Conservation (phyloP, 1,284 basidiomycete genomes). For the Ceratobasidium sp. region DNA sequence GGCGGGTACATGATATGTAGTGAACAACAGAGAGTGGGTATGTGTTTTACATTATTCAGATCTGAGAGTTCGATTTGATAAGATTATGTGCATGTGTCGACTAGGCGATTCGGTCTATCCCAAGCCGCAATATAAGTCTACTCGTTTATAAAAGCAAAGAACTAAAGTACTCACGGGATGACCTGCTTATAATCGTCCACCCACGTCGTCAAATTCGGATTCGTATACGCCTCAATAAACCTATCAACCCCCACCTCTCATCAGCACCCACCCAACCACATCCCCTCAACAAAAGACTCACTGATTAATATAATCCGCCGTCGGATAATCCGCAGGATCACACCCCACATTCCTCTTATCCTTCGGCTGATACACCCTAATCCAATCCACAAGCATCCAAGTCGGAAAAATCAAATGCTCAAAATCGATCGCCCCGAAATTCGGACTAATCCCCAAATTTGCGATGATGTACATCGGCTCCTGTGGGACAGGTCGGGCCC, state of each 20-base stretch:
- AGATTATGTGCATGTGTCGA: conserved; percentile 54
- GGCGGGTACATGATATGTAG: not conserved
- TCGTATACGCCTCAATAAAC: conserved; percentile 59
- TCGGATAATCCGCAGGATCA: conserved; percentile 84
- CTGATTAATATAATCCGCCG: conserved; percentile 78
- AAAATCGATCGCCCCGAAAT: conserved; percentile 80
- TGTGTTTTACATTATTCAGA: conserved; percentile 11
- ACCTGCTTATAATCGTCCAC: conserved; percentile 63
- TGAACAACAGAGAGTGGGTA: conserved; percentile 1
- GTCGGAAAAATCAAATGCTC: conserved; percentile 76
- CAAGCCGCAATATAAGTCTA: not conserved
- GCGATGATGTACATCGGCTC: conserved; percentile 66
- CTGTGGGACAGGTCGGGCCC: conserved; percentile 40
- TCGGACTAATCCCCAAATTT: conserved; percentile 85
- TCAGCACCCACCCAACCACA: not conserved
- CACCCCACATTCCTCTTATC: conserved; percentile 82
- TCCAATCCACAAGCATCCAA: conserved; percentile 71
- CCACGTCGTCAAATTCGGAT: conserved; percentile 66
- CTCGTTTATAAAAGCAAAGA: not conserved
- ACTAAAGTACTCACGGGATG: conserved; percentile 59
- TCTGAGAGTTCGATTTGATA: not conserved
- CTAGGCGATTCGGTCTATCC: conserved; percentile 63
- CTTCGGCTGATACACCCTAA: conserved; percentile 84
- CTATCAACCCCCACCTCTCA: conserved; percentile 47
- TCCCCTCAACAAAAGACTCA: conserved; percentile 56